Conservation (phyloP, 257 asterid genomes). For the Asclepias syriaca region DNA sequence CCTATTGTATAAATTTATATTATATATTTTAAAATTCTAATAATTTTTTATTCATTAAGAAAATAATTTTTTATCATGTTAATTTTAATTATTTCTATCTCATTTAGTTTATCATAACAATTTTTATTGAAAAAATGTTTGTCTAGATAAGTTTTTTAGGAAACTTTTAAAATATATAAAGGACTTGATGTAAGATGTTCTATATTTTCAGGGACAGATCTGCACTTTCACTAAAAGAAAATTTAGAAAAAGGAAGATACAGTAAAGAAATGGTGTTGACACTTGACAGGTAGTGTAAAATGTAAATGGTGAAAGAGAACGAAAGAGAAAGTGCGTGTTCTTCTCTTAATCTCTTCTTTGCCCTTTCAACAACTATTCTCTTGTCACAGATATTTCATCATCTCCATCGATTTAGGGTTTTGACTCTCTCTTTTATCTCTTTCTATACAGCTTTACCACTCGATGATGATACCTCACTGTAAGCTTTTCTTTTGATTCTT, state of each 20-base stretch:
- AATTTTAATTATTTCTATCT: no score
- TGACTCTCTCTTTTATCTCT: constrained; percentile 18
- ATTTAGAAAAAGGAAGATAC: background rate
- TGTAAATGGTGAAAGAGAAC: constrained; percentile 9
- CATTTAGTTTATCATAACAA: no score
- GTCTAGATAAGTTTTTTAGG: no score
- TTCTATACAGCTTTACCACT: constrained; percentile 1
- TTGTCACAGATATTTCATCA: constrained; percentile 25
- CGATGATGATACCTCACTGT: constrained; percentile 17
- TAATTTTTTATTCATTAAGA: no score
- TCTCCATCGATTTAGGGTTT: constrained; percentile 42
- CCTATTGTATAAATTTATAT: no score
- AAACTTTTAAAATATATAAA: no score
- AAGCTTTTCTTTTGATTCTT: constrained; percentile 6
- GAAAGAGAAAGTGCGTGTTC: constrained; percentile 25
- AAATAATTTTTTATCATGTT: no score
- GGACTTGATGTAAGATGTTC: no score
- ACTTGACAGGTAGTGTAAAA: constrained; percentile 15
- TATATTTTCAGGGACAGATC: no score
- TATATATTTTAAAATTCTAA: no score
- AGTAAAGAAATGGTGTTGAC: constrained; percentile 11
- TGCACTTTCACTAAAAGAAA: background rate
- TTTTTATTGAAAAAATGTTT: no score
- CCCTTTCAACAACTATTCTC: constrained; percentile 33
- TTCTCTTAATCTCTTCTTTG: constrained; percentile 26